Percentiles rank a stretch among this genome's conserved stretches.
Evolutionary conservation across 192 early-diverging fungal genomes (phyloP).

Genomic region (Chytriomyces sp.): DNA sequence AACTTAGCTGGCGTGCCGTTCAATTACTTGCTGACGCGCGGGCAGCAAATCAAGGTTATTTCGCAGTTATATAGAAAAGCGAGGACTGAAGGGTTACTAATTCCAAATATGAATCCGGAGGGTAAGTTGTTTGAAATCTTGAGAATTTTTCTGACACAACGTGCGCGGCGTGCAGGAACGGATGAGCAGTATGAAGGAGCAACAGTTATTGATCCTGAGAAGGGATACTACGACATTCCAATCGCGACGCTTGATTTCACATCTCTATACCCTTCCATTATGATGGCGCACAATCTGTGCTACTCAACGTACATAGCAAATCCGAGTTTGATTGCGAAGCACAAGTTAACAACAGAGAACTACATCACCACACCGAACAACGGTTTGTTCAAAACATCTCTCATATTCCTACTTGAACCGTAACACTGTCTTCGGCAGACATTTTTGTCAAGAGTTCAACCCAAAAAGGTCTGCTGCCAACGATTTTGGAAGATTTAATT

Average conservation of each 20-base stretch:
- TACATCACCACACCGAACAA: conserved; percentile 89
- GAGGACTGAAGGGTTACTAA: conserved; percentile 77
- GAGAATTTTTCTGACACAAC: neutral
- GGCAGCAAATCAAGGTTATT: conserved; percentile 98
- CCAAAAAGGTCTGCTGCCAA: conserved; percentile 85
- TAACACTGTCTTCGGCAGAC: conserved; percentile 46
- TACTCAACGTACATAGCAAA: conserved; percentile 88
- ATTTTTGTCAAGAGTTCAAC: conserved; percentile 80
- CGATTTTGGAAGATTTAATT: conserved; percentile 86
- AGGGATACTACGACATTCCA: conserved; percentile 92
- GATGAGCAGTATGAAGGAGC: conserved; percentile 96
- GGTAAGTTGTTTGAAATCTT: conserved; percentile 44
- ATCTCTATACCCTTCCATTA: conserved; percentile 97
- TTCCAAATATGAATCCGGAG: conserved; percentile 85
- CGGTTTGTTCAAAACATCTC: conserved; percentile 49
- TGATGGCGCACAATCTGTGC: conserved; percentile 99
- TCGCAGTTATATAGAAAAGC: conserved; percentile 94
- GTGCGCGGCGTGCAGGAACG: conserved; percentile 48
- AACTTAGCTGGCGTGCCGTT: conserved; percentile 86
- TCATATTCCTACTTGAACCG: neutral
- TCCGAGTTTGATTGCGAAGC: conserved; percentile 37
- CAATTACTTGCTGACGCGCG: conserved; percentile 89
- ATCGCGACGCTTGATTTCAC: conserved; percentile 98
- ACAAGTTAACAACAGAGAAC: conserved; percentile 76
- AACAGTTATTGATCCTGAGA: conserved; percentile 92